Evolutionary conservation across 345 rosid genomes (phyloP).

Genomic region (Citrus medica): DNA sequence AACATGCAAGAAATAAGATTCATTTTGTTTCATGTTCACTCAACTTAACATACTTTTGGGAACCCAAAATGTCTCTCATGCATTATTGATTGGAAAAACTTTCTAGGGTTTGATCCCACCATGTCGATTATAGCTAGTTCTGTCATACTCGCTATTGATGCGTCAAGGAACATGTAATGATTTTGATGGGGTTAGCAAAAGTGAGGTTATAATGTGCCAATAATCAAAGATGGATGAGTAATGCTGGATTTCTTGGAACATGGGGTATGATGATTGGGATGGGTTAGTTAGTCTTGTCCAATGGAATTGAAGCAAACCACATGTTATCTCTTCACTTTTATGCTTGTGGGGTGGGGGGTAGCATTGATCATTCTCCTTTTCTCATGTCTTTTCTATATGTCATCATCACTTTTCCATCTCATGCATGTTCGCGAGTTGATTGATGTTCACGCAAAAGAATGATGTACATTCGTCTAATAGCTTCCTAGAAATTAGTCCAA

Average conservation of each 20-base stretch:
- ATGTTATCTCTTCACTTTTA: constrained; percentile 11
- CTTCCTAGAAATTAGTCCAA: neutral
- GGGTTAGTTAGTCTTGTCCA: constrained; percentile 15
- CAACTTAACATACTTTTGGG: neutral
- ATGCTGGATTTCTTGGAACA: constrained; percentile 13
- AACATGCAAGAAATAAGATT: neutral
- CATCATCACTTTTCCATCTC: neutral
- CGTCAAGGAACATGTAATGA: neutral
- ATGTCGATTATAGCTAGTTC: neutral
- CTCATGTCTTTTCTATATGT: neutral
- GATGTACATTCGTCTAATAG: neutral
- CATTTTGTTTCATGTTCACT: neutral
- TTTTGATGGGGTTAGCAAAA: constrained; percentile 17
- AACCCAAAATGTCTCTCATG: neutral
- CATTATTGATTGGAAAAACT: constrained; percentile 18
- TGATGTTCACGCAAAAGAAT: neutral
- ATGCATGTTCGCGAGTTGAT: neutral
- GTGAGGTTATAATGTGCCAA: constrained; percentile 13
- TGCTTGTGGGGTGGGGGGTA: constrained; percentile 15
- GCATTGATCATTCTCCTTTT: neutral
- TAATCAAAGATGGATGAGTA: constrained; percentile 16
- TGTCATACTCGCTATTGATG: neutral
- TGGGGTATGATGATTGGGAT: constrained; percentile 19
- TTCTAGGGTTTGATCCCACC: constrained; percentile 3
- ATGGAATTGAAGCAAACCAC: constrained; percentile 22